A percentile compares a stretch with the other conserved stretches of the same genome.
phyloP scores from a whole-genome alignment of 225 moss, liverwort and hornwort species.

The Lunularia cruciata region DNA sequence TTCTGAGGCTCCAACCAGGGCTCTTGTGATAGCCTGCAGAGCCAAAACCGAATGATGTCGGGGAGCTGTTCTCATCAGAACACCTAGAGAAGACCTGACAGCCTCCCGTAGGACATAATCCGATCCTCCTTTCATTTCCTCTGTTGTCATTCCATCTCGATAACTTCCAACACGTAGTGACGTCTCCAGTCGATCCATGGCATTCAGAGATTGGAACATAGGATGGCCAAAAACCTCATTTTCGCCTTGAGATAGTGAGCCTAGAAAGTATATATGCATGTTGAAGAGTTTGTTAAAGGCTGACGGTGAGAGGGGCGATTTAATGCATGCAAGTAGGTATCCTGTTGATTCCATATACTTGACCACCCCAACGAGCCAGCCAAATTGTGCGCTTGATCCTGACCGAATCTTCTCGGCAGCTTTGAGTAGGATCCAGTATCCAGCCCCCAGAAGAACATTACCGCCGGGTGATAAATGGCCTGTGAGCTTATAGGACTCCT shows the following conservation, averaged over 20 bases:
- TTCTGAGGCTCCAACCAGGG: constrained; percentile 69
- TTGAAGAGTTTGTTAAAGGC: constrained; percentile 74
- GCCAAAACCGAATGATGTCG: constrained; percentile 80
- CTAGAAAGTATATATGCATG: constrained; percentile 69
- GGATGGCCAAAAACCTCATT: background rate
- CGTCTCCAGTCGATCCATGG: constrained; percentile 20
- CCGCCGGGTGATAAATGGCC: constrained; percentile 40
- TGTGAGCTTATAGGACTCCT: constrained; percentile 13
- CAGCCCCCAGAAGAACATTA: constrained; percentile 64
- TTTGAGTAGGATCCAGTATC: constrained; percentile 65
- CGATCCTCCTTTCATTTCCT: constrained; percentile 16
- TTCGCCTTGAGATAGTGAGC: constrained; percentile 43
- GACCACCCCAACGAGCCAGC: constrained; percentile 76
- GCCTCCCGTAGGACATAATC: constrained; percentile 27
- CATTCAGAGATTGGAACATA: constrained; percentile 20
- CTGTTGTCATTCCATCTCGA: background rate
- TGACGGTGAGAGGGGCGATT: constrained; percentile 54
- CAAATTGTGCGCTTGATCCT: constrained; percentile 35
- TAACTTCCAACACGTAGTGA: background rate
- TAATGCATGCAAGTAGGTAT: constrained; percentile 61
- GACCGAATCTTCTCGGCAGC: constrained; percentile 52
- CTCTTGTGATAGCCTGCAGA: constrained; percentile 76
- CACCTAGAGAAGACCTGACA: constrained; percentile 59
- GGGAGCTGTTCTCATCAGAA: constrained; percentile 66
- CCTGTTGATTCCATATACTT: constrained; percentile 77